These are phyloP conservation scores for Cladosporium velox DNA, from an alignment of 2,329 filamentous ascomycete genomes.

Conservation along the genomic window DNA sequence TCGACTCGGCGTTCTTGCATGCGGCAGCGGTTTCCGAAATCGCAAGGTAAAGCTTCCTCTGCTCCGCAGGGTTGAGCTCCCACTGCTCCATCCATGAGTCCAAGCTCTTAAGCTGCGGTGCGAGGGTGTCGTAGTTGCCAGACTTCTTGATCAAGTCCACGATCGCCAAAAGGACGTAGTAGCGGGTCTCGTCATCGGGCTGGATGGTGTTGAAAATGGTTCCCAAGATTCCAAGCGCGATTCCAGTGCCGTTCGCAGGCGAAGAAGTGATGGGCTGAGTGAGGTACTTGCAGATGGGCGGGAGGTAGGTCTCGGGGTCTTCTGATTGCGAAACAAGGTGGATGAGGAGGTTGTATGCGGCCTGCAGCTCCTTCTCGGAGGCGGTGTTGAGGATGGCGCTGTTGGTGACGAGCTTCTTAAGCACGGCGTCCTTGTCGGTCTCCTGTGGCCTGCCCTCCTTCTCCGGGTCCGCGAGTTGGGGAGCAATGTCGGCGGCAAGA, in stretches of 20 bases:
- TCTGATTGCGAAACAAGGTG: slow-evolving; percentile 87
- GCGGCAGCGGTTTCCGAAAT: slow-evolving; percentile 80
- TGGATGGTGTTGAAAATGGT: slow-evolving; percentile 95
- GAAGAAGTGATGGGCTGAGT: slow-evolving; percentile 83
- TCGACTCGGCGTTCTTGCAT: slow-evolving; percentile 73
- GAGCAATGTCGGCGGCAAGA: slow-evolving; percentile 65
- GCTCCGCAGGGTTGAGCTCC: slow-evolving; percentile 78
- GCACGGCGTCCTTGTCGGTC: slow-evolving; percentile 75
- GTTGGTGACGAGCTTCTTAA: slow-evolving; percentile 85
- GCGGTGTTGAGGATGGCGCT: slow-evolving; percentile 76
- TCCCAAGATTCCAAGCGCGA: slow-evolving; percentile 87
- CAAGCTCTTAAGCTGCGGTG: slow-evolving; percentile 79
- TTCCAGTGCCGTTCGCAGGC: slow-evolving; percentile 77
- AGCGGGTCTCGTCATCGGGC: slow-evolving; percentile 74
- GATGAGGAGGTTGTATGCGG: slow-evolving; percentile 94
- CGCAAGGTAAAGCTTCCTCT: slow-evolving; percentile 80
- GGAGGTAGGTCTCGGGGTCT: slow-evolving; percentile 82
- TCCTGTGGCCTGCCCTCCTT: slow-evolving; percentile 49
- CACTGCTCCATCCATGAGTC: slow-evolving; percentile 80
- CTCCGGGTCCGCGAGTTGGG: slow-evolving; percentile 58
- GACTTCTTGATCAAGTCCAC: slow-evolving; percentile 73
- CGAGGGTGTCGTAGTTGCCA: slow-evolving; percentile 73
- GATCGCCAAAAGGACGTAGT: slow-evolving; percentile 87
- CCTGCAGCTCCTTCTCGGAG: slow-evolving; percentile 94
- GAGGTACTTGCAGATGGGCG: slow-evolving; percentile 85